Base-by-base conservation (phyloP, 1,139 yeast species). In the Sugiyamaella novakii region DNA sequence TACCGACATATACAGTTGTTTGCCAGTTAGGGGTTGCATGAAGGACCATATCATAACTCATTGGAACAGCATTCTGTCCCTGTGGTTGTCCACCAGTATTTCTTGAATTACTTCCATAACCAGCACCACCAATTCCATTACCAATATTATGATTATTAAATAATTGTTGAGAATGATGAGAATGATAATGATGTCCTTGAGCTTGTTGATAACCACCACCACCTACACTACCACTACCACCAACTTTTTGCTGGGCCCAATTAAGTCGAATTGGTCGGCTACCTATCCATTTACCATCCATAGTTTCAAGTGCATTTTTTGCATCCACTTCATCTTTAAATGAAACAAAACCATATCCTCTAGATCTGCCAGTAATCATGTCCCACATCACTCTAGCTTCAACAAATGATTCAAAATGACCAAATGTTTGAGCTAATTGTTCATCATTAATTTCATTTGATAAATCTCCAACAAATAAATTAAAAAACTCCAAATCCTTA, bases 301-400 rank as follows among this genome's bases (percentile, higher is more conserved):
- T 86, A 18, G 82, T 70, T 47, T 75, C 77, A 57, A 87, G 72
- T 8, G 95, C 95, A 53, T 68, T 68, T 58, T 84, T 87, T 1
- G 96, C 96, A 56, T 87, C 94, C 10, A 71, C 67, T 51, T 77
- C 80, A 27, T 76, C 77, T 18, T 74, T 67, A 62, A 88, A 89
- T 1, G 95, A 84, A n/a, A 87, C 95, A 69, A 89, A 89, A 1
- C 96, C 96, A 63, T 88, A 89, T 17, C 96, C 95, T 68, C 96
- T 76, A 3, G 95, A 86, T 64, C 95, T 74, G 30, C 95, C 91
- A 18, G 95, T 86, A 64, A 85, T 91, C 95, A 87, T 87, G 67
- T 89, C 96, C 96, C 96, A 88, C 96, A 89, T 89, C 33, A 89
- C 96, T 59, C 88, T 91, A 14, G 96, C 96, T 64, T 87, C 95